A percentile compares a stretch with the other conserved stretches of the same genome.
Evolutionary conservation across 805 yeast species (phyloP).

Genomic region (Barnettozyma wickerhamii): DNA sequence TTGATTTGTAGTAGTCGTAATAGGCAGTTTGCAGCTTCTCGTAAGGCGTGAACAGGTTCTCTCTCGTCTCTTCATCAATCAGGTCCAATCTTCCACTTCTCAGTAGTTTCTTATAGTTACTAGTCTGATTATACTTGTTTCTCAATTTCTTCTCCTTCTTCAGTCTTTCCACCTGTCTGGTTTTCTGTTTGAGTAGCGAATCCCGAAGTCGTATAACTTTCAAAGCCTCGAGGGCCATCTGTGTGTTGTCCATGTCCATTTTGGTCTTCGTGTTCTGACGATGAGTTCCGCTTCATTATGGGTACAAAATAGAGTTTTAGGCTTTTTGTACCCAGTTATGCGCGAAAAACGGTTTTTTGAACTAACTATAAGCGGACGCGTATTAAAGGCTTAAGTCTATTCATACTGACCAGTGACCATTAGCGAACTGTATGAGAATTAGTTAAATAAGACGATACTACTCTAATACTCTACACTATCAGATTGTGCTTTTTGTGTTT

Average conservation of each 20-base stretch:
- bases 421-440: too few relatives aligned
- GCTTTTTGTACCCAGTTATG: not conserved
- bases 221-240: conserved; percentile 12
- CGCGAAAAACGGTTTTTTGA: not conserved
- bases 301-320: not conserved
- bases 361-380: too few relatives aligned
- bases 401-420: too few relatives aligned
- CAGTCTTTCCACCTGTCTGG: conserved; percentile 11
- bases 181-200: conserved; percentile 5
- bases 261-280: not conserved
- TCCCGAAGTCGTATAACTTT: conserved; percentile 18
- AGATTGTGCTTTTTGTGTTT: not conserved
- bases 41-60: conserved; percentile 13
- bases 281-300: not conserved
- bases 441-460: not conserved
- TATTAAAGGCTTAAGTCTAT: too few relatives aligned
- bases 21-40: conserved; percentile 14
- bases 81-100: conserved; percentile 25
- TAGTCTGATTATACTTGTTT: conserved; percentile 13
- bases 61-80: conserved; percentile 16
- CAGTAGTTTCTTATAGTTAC: conserved; percentile 19
- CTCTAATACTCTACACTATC: not conserved
- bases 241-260: conserved; percentile 2
- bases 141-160: conserved; percentile 20
- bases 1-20: conserved; percentile 19